Evolutionary conservation across 2,329 filamentous ascomycete species (phyloP).

Genomic region (Cladosporium sphaerospermum): DNA sequence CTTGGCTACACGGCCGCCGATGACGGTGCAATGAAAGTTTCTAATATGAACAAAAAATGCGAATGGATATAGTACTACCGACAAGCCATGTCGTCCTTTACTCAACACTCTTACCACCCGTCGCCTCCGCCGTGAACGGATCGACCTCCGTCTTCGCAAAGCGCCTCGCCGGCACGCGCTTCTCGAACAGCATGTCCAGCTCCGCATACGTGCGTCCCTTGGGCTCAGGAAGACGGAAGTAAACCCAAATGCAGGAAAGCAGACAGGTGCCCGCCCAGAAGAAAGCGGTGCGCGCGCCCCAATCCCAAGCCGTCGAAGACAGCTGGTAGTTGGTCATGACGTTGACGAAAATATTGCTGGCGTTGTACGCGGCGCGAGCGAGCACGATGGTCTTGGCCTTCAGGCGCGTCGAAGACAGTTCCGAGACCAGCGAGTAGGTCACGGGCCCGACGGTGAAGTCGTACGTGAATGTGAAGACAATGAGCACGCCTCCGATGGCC

Average conservation of each 20-base stretch:
- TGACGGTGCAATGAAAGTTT: too few relatives aligned
- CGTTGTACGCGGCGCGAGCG: conserved; percentile 58
- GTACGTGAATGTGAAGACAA: conserved; percentile 19
- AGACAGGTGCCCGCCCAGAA: conserved; percentile 36
- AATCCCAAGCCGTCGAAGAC: conserved; percentile 6
- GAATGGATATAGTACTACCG: too few relatives aligned
- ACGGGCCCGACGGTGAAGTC: conserved; percentile 24
- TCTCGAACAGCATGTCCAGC: conserved; percentile 49
- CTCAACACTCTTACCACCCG: not conserved
- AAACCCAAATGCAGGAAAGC: conserved; percentile 33
- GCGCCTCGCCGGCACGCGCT: conserved; percentile 36
- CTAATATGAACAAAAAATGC: too few relatives aligned
- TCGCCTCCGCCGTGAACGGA: conserved; percentile 5
- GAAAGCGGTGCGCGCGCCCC: conserved; percentile 10
- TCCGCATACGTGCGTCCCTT: conserved; percentile 50
- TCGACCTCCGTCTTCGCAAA: conserved; percentile 25
- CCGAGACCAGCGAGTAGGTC: conserved; percentile 1
- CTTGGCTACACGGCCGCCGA: not conserved
- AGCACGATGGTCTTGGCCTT: conserved; percentile 89
- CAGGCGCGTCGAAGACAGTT: conserved; percentile 62
- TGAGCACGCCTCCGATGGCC: conserved; percentile 12
- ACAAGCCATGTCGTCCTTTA: not conserved
- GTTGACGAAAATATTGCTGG: conserved; percentile 8
- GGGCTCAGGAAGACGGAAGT: conserved; percentile 48
- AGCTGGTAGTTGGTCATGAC: conserved; percentile 8